Conservation (phyloP, 257 asterid species). For the Linaria vulgaris region DNA sequence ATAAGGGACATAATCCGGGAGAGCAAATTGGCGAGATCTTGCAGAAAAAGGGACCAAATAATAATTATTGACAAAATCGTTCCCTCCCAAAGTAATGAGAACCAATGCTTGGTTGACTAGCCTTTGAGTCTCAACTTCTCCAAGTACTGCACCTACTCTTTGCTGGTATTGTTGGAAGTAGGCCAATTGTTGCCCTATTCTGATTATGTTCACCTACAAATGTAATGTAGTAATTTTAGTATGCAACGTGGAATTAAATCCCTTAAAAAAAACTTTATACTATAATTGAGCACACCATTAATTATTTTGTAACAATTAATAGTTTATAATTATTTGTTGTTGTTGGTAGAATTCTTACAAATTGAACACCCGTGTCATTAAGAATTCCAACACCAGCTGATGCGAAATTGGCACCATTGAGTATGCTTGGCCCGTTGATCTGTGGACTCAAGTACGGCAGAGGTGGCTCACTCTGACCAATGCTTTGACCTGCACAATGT, state of each 20-base stretch:
- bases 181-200: conserved; percentile 47
- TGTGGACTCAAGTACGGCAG: conserved; percentile 51
- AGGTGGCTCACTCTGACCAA: conserved; percentile 44
- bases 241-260: too few relatives aligned
- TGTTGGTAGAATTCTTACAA: too few relatives aligned
- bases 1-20: conserved; percentile 60
- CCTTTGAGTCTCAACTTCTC: conserved; percentile 33
- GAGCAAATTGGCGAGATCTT: conserved; percentile 58
- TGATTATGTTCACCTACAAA: conserved; percentile 57
- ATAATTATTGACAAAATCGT: conserved; percentile 76
- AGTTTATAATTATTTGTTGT: too few relatives aligned
- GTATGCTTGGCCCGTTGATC: conserved; percentile 35
- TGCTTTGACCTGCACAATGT: conserved; percentile 40
- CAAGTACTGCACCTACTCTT: conserved; percentile 47
- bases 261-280: not conserved
- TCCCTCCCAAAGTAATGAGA: conserved; percentile 74
- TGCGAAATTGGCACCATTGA: conserved; percentile 61
- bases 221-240: too few relatives aligned
- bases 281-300: too few relatives aligned
- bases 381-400: conserved; percentile 70
- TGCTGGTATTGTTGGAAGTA: conserved; percentile 62
- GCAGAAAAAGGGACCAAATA: conserved; percentile 63
- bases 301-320: too few relatives aligned
- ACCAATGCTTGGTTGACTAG: conserved; percentile 56
- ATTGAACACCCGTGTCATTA: conserved; percentile 60